Conservation (phyloP, 2,329 filamentous ascomycete species). For the Tolypocladium tropicale region DNA sequence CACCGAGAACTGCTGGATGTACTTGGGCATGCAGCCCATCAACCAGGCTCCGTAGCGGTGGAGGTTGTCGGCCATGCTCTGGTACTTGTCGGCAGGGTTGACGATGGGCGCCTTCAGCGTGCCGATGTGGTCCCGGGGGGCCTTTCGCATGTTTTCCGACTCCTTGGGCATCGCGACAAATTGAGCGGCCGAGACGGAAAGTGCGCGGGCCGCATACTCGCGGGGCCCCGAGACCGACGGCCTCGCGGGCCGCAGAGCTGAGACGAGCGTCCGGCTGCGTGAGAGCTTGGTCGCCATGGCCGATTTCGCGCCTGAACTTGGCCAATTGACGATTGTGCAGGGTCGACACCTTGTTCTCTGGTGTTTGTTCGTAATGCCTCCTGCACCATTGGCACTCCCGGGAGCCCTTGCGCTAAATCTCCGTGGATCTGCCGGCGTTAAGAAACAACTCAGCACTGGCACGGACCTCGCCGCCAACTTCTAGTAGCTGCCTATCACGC, state of each 20-base stretch:
- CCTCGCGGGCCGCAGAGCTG: slow-evolving; percentile 43
- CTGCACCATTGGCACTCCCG: neutral
- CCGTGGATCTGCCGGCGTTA: slow-evolving; percentile 20
- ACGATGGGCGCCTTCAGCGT: slow-evolving; percentile 68
- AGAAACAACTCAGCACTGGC: slow-evolving; percentile 6
- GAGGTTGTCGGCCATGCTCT: slow-evolving; percentile 74
- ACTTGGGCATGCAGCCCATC: slow-evolving; percentile 94
- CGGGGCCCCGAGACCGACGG: slow-evolving; percentile 29
- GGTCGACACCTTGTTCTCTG: neutral
- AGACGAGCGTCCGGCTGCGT: slow-evolving; percentile 44
- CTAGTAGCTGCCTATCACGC: neutral
- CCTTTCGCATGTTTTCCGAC: slow-evolving; percentile 56
- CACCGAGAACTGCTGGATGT: slow-evolving; percentile 97
- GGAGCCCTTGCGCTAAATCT: slow-evolving; percentile 2
- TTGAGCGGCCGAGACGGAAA: slow-evolving; percentile 37
- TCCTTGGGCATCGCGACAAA: slow-evolving; percentile 50
- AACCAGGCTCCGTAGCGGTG: slow-evolving; percentile 95
- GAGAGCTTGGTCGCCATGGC: slow-evolving; percentile 53
- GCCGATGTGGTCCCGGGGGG: slow-evolving; percentile 45
- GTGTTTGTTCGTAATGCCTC: neutral
- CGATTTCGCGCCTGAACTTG: slow-evolving; percentile 20
- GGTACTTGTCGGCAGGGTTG: slow-evolving; percentile 89
- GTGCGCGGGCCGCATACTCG: slow-evolving; percentile 33
- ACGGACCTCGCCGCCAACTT: neutral
- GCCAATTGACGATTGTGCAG: slow-evolving; percentile 31